Evolutionary conservation across 352 stramenopile species (phyloP), one percentile per base, ranked within the genome.

Genomic region (Pythium phragmitis): DNA sequence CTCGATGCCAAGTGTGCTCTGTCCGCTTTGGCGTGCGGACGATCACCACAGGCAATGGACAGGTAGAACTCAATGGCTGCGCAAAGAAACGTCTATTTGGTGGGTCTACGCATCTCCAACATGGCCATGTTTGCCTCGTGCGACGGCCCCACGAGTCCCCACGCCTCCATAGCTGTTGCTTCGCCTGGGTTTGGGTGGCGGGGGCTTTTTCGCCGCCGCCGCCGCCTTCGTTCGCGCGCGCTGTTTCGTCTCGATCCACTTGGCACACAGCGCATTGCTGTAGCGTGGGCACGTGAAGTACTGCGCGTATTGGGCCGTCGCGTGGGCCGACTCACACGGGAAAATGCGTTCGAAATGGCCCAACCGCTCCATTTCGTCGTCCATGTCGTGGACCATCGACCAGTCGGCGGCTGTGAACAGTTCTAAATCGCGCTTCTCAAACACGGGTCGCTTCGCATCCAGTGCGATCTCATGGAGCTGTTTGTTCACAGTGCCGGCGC

Each of bases 271-370:
- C 8, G 77, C 75, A 39, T 90, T 88, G 13, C 69, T 66, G 58
- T 90, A 90, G 4, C 81, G 75, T 28, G 79, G 76, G 21, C 77
- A 88, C 13, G 75, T 88, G 58, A 90, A 90, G 33, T 80, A 87
- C 3, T 50, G 61, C 0, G 70, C 55, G 61, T 86, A 85, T 16
- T 68, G 55, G 13, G 57, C 57, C 0, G 69, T 74, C 4, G 65
- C 57, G 12, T 65, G 37, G 0, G 60, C 45, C 14, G 55, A 64
- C 23, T 47, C 55, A 34, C 64, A 75, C 9, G 85, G 85, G 45
- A 77, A 94, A 37, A 94, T 80, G 11, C 82, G 77, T 28, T 91
- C 71, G 63, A 94, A 94, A 55, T 94, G 75, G 5, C 85, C 85
- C 2, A 75, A 49, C 0, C 85, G 80, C 46, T 87, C 72, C 64